Evolutionary conservation across 352 stramenopile genomes (phyloP), one percentile per base, ranked within the genome.

Genomic region (Thraustochytrium sp.): DNA sequence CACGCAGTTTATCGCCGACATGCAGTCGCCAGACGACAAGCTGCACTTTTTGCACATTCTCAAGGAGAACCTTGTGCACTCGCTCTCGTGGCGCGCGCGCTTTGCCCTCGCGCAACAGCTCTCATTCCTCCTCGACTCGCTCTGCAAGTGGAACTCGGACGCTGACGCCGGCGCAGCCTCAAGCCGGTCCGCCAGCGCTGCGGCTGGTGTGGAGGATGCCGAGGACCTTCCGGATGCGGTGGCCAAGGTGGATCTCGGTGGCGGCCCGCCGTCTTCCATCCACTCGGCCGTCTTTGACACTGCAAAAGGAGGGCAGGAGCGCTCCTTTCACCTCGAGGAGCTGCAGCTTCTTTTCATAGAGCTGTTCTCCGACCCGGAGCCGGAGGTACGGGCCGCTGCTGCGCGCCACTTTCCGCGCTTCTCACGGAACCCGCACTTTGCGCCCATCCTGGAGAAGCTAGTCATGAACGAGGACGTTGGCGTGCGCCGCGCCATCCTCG

Each of bases 21-120:
- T 80, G 31, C 38, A n/a, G 38, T 26, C 40, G 5, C 59, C 59
- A 3, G 62, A 75, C 23, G 44, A 80, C 11, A 46, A 38, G 13
- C 5, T 65, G 8, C 44, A 44, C 34, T 64, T 61, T 42, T 26
- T 77, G 18, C 65, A 77, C 49, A 18, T 77, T 5, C 53, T 80
- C n/a, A 40, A 40, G 46, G 68, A 80, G 51, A n/a, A 37, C 23
- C n/a, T 80, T 31, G 68, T 80, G 18, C 68, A 80, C 31, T 80
- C 68, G 13, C 26, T 18, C 48, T 55, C 34, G 18, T 80, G 68
- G 68, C 68, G 68, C 1, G 2, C 68, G 51, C 48, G 68, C 23
- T 80, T 80, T 40, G 68, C 68, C 5, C 42, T 80, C 4, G 68
- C 53, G 13, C 38, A 72, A n/a, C 68, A 80, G 38, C 48, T 80